Conservation (phyloP, 148 eudicot species). For the Salicornia ramosissima region DNA sequence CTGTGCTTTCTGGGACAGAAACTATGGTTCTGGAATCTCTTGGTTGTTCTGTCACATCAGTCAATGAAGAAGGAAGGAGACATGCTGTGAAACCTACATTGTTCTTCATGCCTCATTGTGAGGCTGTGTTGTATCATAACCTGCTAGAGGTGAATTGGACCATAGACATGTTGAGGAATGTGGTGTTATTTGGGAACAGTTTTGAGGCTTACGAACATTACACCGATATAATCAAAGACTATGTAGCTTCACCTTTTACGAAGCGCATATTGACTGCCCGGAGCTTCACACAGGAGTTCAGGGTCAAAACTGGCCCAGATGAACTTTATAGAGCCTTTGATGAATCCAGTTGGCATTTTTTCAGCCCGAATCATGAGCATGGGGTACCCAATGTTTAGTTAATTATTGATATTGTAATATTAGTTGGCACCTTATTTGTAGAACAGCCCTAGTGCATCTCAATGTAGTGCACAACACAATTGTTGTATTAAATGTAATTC, state of each 20-base stretch:
- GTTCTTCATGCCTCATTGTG: slow-evolving; percentile 91
- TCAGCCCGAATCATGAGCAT: slow-evolving; percentile 35
- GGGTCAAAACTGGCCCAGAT: slow-evolving; percentile 38
- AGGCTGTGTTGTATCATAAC: slow-evolving; percentile 73
- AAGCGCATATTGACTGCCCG: slow-evolving; percentile 49
- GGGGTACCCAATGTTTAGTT: slow-evolving; percentile 32
- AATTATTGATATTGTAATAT: neutral
- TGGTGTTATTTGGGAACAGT: slow-evolving; percentile 66
- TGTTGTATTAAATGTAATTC: neutral
- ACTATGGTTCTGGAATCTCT: slow-evolving; percentile 49
- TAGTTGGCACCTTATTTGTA: neutral
- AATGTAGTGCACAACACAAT: neutral
- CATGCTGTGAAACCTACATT: slow-evolving; percentile 47
- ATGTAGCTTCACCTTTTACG: slow-evolving; percentile 31
- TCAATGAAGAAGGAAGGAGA: slow-evolving; percentile 71
- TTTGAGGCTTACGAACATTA: slow-evolving; percentile 53
- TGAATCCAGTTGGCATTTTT: slow-evolving; percentile 77
- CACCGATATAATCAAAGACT: slow-evolving; percentile 34
- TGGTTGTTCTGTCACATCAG: slow-evolving; percentile 54
- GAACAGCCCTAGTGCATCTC: neutral
- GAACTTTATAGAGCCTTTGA: slow-evolving; percentile 64
- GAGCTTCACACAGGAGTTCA: slow-evolving; percentile 45
- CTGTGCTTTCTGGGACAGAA: slow-evolving; percentile 64
- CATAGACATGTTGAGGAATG: slow-evolving; percentile 32
- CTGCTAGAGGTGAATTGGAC: slow-evolving; percentile 67